Evolutionary conservation across 371 early-diverging fungal genomes (phyloP), one percentile per base, ranked within the genome.

Genomic region (Mortierella sp.): DNA sequence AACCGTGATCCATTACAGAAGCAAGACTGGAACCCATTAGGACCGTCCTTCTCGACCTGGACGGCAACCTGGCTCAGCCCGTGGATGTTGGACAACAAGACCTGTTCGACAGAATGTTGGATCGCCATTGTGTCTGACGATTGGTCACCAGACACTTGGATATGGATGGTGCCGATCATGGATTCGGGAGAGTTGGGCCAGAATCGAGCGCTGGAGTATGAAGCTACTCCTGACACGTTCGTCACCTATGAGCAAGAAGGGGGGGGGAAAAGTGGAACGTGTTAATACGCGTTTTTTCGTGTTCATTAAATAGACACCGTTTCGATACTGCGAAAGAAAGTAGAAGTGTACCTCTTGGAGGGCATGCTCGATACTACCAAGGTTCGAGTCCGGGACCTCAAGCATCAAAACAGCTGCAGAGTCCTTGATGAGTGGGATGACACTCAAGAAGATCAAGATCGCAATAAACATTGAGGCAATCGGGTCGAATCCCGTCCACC

Each of bases 401-500:
- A 94, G 73, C 92, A 94, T 91, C 79, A 95, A 75, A 0, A 94
- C 90, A 2, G 90, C 82, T 1, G 94, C 91, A 10, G 96, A 94
- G 73, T 93, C 90, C 58, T 90, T 90, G 68, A 99, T 94, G 41
- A 99, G 90, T 0, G 99, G 98, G 72, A 96, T 92, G 6, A 97
- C 97, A 35, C 94, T 94, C 74, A 93, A 83, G 77, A 98, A 95
- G 44, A 97, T 98, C 49, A 99, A 88, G 14, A 93, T 84, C 0
- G 98, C 97, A 79, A 99, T 98, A 72, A 97, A 93, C 51, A 99
- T 91, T 16, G 98, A 97, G n/a, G 97, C 97, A 65, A 98, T 91
- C 0, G 99, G 98, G 87, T 99, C 99, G 71, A 97, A 95, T 49
- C 98, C 97, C 18, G 95, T 96, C 98, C 98, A 98, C 6, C 96